These are phyloP conservation scores for Pulveroboletus sp. DNA, from an alignment of 768 basidiomycete genomes.

Conservation along the genomic window DNA sequence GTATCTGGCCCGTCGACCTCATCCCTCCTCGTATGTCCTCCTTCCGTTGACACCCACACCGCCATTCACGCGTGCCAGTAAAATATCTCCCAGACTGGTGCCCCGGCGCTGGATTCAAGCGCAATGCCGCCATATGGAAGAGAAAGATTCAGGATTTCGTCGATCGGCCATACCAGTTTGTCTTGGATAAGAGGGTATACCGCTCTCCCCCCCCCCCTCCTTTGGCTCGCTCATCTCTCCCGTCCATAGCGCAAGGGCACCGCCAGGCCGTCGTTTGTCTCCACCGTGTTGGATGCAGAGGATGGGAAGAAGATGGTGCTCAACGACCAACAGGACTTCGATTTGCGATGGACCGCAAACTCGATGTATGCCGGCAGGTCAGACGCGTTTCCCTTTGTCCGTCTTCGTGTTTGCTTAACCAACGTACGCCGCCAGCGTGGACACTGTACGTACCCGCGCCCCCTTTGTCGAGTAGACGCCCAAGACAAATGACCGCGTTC, in stretches of 20 bases:
- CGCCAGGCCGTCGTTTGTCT: constrained; percentile 38
- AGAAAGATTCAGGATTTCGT: constrained; percentile 59
- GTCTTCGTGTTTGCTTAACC: background rate
- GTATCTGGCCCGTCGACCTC: constrained; percentile 40
- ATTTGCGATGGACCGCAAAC: constrained; percentile 79
- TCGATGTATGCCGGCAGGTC: constrained; percentile 61
- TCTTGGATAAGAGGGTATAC: constrained; percentile 52
- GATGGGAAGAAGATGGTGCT: background rate
- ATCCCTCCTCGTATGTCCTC: constrained; percentile 32
- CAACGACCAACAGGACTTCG: constrained; percentile 47
- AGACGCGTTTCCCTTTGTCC: background rate
- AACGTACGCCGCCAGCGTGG: constrained; percentile 42
- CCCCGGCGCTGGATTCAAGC: constrained; percentile 64
- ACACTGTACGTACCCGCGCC: constrained; percentile 44
- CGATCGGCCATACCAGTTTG: constrained; percentile 56
- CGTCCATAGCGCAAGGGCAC: constrained; percentile 32
- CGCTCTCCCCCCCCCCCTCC: background rate
- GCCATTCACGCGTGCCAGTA: constrained; percentile 28
- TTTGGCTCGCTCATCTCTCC: background rate
- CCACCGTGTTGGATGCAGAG: constrained; percentile 46
- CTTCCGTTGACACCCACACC: too few species aligned
- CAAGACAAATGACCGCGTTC: constrained; percentile 14
- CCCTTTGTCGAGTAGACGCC: background rate
- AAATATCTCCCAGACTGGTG: constrained; percentile 58
- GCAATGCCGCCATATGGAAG: constrained; percentile 58